phyloP scores from a whole-genome alignment of 2,329 filamentous ascomycete species.

The Chaetomiaceae sp. region DNA sequence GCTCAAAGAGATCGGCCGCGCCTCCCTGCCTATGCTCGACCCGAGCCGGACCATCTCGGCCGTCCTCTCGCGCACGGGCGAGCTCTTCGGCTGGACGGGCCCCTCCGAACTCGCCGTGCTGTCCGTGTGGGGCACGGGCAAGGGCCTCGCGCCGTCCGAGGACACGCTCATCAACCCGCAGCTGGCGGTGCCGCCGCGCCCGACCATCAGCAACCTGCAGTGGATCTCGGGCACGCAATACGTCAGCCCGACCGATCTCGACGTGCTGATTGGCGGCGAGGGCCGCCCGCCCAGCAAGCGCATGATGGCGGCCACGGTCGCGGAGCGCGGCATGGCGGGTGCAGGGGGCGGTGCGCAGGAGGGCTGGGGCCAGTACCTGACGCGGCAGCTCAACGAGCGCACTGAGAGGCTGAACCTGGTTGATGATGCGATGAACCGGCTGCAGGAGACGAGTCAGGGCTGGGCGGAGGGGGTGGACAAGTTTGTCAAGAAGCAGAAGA shows the following conservation, averaged over 20 bases:
- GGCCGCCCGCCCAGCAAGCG: conserved; percentile 83
- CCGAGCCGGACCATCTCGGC: conserved; percentile 63
- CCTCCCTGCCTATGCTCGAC: conserved; percentile 65
- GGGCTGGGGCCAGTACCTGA: conserved; percentile 72
- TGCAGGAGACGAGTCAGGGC: conserved; percentile 72
- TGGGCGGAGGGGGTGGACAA: conserved; percentile 88
- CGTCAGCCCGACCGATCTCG: conserved; percentile 78
- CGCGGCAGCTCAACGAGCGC: conserved; percentile 79
- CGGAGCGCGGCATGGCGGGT: conserved; percentile 55
- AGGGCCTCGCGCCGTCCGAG: conserved; percentile 53
- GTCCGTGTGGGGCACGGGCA: conserved; percentile 76
- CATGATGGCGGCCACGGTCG: conserved; percentile 73
- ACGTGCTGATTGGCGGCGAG: conserved; percentile 82
- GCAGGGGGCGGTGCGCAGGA: conserved; percentile 44
- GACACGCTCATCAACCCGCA: conserved; percentile 77
- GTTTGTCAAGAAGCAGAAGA: conserved; percentile 81
- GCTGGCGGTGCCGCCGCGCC: conserved; percentile 66
- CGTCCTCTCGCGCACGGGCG: conserved; percentile 68
- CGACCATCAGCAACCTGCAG: conserved; percentile 90
- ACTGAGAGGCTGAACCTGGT: conserved; percentile 81
- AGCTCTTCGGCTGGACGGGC: conserved; percentile 81
- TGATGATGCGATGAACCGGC: conserved; percentile 75
- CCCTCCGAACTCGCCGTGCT: conserved; percentile 79
- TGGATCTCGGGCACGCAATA: conserved; percentile 96
- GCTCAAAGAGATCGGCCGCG: conserved; percentile 73